Conservation (phyloP, 352 stramenopile species). For the Paralagenidium karlingii region DNA sequence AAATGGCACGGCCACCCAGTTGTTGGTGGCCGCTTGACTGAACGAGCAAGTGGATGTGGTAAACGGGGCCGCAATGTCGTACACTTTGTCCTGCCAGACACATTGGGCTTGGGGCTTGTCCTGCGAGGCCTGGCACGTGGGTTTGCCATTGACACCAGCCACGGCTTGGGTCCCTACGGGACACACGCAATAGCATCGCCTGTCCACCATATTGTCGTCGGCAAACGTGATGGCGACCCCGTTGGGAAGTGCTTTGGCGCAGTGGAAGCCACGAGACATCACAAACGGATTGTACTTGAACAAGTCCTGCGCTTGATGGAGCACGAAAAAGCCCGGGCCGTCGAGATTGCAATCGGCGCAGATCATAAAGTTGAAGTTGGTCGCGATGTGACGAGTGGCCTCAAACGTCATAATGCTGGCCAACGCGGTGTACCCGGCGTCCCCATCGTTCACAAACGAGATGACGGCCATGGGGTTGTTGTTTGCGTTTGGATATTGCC, state of each 20-base stretch:
- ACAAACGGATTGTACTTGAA: slow-evolving; percentile 58
- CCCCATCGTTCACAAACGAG: slow-evolving; percentile 21
- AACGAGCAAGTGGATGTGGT: slow-evolving; percentile 20
- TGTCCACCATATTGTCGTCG: slow-evolving; percentile 8
- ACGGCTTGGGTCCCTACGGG: slow-evolving; percentile 17
- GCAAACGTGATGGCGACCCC: slow-evolving; percentile 38
- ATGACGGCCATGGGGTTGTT: slow-evolving; percentile 25
- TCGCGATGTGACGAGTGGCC: slow-evolving; percentile 5
- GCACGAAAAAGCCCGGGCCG: slow-evolving; percentile 18
- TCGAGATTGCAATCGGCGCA: slow-evolving; percentile 8
- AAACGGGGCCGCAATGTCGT: slow-evolving; percentile 3
- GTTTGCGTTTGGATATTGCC: too few species aligned
- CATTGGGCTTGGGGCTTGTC: too few species aligned
- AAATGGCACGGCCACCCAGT: slow-evolving; percentile 22
- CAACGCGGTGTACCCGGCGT: too few species aligned
- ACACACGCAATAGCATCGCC: slow-evolving; percentile 47
- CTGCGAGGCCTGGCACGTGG: slow-evolving; percentile 37
- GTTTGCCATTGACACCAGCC: not conserved
- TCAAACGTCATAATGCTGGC: slow-evolving; percentile 18
- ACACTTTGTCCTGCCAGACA: too few species aligned
- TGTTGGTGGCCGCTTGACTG: slow-evolving; percentile 18
- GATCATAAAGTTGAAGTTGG: slow-evolving; percentile 11
- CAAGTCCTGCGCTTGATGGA: slow-evolving; percentile 22
- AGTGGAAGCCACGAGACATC: slow-evolving; percentile 20
- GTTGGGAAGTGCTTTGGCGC: slow-evolving; percentile 10